Conservation (phyloP, 345 rosid genomes). For the Acer negundo region DNA sequence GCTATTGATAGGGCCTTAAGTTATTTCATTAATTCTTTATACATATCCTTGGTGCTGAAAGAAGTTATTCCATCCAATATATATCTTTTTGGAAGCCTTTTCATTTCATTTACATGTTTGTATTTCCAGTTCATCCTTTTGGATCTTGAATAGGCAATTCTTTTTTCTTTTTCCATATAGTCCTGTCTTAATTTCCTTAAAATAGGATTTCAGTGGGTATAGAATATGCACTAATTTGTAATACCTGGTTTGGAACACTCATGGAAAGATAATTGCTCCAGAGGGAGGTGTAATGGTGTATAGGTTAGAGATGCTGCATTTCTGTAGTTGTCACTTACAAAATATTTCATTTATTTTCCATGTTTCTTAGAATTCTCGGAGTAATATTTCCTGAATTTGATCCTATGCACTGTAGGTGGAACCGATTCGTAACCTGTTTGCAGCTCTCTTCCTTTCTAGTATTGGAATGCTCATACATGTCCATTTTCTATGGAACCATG, state of each 20-base stretch:
- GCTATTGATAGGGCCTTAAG: not conserved
- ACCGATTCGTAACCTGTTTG: constrained; percentile 93
- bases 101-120: not conserved
- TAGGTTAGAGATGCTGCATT: not conserved
- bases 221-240: not conserved
- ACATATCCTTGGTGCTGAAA: not conserved
- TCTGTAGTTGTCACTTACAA: not conserved
- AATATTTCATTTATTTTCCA: not conserved
- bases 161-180: not conserved
- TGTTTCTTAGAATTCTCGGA: not conserved
- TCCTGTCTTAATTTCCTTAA: too few species aligned
- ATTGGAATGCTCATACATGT: constrained; percentile 99
- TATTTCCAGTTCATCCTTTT: not conserved
- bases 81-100: not conserved
- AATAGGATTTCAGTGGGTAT: not conserved
- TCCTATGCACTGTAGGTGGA: constrained; percentile 64
- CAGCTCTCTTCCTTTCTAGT: constrained; percentile 96
- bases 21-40: constrained; percentile 2
- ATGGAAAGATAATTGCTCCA: not conserved
- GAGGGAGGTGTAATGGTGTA: not conserved
- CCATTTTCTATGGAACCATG: constrained; percentile 97
- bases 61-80: too few species aligned
- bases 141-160: not conserved
- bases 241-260: not conserved
- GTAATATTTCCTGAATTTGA: constrained; percentile 1